phyloP scores from a whole-genome alignment of 75 land plant species.

The Sequoiadendron giganteum region DNA sequence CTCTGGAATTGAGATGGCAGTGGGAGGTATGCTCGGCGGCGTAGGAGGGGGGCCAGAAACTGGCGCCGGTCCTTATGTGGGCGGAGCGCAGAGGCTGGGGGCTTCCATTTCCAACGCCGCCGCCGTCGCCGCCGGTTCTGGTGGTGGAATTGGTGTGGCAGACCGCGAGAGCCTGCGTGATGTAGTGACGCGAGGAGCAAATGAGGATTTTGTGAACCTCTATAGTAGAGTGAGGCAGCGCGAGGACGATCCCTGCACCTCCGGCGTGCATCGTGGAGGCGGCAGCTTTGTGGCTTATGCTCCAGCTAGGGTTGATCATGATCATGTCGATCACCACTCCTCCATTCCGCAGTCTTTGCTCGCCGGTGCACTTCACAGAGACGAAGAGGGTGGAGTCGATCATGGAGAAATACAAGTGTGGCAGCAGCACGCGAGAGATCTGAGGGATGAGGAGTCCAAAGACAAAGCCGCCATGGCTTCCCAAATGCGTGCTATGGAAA shows the following conservation, averaged over 20 bases:
- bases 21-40: conserved; percentile 36
- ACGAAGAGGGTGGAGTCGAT: not conserved
- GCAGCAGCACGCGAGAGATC: conserved; percentile 14
- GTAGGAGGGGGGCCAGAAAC: not conserved
- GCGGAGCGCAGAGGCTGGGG: conserved; percentile 19
- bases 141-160: conserved; percentile 29
- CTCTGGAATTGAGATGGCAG: conserved; percentile 34
- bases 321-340: not conserved
- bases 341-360: not conserved
- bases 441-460: conserved; percentile 1
- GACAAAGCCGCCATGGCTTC: conserved; percentile 15
- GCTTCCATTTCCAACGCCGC: not conserved
- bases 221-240: conserved; percentile 4
- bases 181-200: conserved; percentile 20
- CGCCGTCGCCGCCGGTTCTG: conserved; percentile 18
- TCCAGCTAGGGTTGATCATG: not conserved
- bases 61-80: not conserved
- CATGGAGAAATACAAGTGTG: conserved; percentile 3
- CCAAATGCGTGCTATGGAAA: conserved; percentile 15
- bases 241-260: conserved; percentile 4
- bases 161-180: conserved; percentile 48
- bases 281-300: conserved; percentile 13
- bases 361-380: not conserved
- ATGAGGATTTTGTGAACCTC: conserved; percentile 3
- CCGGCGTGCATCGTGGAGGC: conserved; percentile 2